Conservation (phyloP, 2,329 filamentous ascomycete genomes). For the Remersonia thermophila region DNA sequence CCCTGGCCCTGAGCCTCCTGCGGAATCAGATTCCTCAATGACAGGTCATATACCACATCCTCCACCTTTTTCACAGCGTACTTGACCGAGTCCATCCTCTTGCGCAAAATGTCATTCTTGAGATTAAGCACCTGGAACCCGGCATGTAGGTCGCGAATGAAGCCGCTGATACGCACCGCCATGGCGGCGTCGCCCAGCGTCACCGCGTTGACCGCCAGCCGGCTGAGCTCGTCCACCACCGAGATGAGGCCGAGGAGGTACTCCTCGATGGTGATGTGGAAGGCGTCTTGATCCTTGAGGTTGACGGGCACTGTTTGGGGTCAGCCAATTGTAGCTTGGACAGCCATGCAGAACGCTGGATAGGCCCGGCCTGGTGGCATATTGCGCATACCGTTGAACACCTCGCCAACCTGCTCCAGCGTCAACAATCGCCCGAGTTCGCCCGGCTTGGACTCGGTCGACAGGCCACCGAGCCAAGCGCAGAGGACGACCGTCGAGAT, state of each 20-base stretch:
- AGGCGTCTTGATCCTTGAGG: conserved; percentile 75
- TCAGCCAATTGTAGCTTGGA: too few relatives aligned
- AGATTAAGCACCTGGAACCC: conserved; percentile 96
- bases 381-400: conserved; percentile 62
- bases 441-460: conserved; percentile 38
- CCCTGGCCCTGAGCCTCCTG: conserved; percentile 20
- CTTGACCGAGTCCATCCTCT: conserved; percentile 86
- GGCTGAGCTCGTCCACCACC: conserved; percentile 79
- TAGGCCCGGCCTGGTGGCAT: too few relatives aligned
- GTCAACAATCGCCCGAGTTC: conserved; percentile 60
- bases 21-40: conserved; percentile 68
- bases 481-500: conserved; percentile 43
- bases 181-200: conserved; percentile 79
- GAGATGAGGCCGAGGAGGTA: conserved; percentile 82
- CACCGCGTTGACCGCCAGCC: conserved; percentile 87
- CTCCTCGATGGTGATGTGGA: conserved; percentile 95
- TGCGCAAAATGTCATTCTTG: conserved; percentile 85
- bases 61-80: conserved; percentile 97
- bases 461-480: conserved; percentile 70
- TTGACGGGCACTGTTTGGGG: conserved; percentile 66
- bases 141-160: conserved; percentile 89
- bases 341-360: too few relatives aligned
- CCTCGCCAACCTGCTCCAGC: conserved; percentile 72
- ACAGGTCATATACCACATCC: conserved; percentile 94
- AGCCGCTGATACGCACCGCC: conserved; percentile 76